Evolutionary conservation across 176 grass and related monocot genomes (phyloP), one percentile per base, ranked within the genome.

Genomic region (Puya raimondii): DNA sequence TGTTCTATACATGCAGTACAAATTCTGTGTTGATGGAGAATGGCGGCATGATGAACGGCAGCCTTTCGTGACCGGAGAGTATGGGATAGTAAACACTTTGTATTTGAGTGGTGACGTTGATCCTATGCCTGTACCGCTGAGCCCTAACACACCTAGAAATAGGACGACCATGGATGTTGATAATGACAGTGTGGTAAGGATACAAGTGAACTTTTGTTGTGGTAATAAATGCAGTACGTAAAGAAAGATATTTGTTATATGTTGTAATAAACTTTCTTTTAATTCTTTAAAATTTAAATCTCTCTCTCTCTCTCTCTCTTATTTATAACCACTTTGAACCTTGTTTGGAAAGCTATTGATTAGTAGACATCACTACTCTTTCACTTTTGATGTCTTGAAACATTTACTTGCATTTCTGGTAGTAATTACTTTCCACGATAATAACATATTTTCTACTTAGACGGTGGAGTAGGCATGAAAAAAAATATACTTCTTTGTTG

Each of bases 1-100:
- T 21, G 4, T 77, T 78, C 52, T 80, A 77, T 23, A 71, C 67
- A 11, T 69, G 48, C 94, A 99, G 95, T 99, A 86, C 78, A 99
- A 99, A 69, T 99, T 99, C 63, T 91, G 33, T 82, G 95, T 99
- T 74, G 95, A 94, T 47, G 95, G 95, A 10, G 82, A 99, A 27
- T 99, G 95, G 95, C 77, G 74, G 70, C 85, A 99, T 50, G 94
- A 99, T 73, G 94, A 99, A 20, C 75, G 47, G 8, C 90, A 86
- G 64, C 87, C 94, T 49, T 91, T 79, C 53, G 68, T 70, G 65
- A 75, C 79, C 8, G 87, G 87, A 69, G 72, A 80, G 5, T 91
- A 82, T 68, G 94, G 90, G n/a, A 54, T 91, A 66, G 94, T 99
- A 68, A 99, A 99, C 68, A 99, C 87, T 67, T 10, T 99, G 23